Conservation (phyloP, 148 eudicot genomes). For the Gaultheria prostrata region DNA sequence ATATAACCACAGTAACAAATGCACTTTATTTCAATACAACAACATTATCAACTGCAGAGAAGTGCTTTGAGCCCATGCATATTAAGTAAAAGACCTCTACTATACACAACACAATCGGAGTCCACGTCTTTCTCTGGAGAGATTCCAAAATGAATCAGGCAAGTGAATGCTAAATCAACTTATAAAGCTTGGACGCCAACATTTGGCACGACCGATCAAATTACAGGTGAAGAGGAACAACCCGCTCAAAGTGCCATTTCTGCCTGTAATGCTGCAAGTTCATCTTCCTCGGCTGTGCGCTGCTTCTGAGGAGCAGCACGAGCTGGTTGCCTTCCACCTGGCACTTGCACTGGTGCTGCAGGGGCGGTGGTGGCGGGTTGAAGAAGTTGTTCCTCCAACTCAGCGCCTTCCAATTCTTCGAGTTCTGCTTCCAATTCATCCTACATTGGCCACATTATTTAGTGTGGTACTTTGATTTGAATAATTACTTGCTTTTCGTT, state of each 20-base stretch:
- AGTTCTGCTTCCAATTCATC: conserved; percentile 68
- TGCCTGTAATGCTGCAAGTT: conserved; percentile 64
- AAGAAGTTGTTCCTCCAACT: conserved; percentile 48
- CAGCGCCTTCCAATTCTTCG: conserved; percentile 54
- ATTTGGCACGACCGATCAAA: not conserved
- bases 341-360: conserved; percentile 35
- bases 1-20: not conserved
- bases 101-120: conserved; percentile 16
- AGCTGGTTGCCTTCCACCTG: conserved; percentile 40
- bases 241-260: conserved; percentile 64
- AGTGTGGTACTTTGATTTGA: not conserved
- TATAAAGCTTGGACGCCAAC: conserved; percentile 1
- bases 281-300: conserved; percentile 58
- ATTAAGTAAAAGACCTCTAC: conserved; percentile 7
- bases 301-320: conserved; percentile 42
- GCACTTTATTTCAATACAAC: not conserved
- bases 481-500: not conserved
- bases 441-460: conserved; percentile 22
- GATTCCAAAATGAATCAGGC: conserved; percentile 4
- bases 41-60: not conserved
- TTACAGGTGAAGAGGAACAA: conserved; percentile 7
- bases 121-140: conserved; percentile 3
- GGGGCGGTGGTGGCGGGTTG: conserved; percentile 51
- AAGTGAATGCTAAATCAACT: not conserved
- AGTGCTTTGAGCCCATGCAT: not conserved